phyloP scores from a whole-genome alignment of 164 flowering plant species.

The Macadamia integrifolia region DNA sequence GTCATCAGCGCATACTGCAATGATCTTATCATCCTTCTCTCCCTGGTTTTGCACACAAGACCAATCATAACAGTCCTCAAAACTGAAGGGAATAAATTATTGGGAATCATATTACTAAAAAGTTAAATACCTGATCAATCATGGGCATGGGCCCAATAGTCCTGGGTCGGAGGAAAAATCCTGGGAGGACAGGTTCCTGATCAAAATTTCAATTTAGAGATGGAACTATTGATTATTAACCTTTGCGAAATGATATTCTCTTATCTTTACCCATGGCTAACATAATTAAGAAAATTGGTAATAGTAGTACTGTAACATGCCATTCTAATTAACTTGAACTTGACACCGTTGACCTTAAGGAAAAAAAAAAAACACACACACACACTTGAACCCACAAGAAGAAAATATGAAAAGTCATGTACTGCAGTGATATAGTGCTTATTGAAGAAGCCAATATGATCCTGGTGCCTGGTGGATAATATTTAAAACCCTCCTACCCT shows the following conservation, averaged over 20 bases:
- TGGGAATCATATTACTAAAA: not conserved
- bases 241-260: not conserved
- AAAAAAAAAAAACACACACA: no score
- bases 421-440: no score
- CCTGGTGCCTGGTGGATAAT: no score
- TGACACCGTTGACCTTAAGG: not conserved
- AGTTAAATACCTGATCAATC: conserved; percentile 17
- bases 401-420: no score
- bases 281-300: no score
- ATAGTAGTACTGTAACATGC: no score
- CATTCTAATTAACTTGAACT: not conserved
- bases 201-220: not conserved
- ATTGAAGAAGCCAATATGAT: no score
- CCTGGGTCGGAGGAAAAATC: conserved; percentile 51
- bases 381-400: no score
- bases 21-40: conserved; percentile 68
- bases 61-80: not conserved
- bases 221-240: not conserved
- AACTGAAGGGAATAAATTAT: not conserved
- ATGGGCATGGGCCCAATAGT: no score
- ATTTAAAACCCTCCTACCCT: no score
- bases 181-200: conserved; percentile 69
- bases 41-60: conserved; percentile 31
- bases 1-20: no score
- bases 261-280: no score